These are phyloP conservation scores for Terana coerulea DNA, from an alignment of 768 basidiomycete genomes.

Conservation along the genomic window DNA sequence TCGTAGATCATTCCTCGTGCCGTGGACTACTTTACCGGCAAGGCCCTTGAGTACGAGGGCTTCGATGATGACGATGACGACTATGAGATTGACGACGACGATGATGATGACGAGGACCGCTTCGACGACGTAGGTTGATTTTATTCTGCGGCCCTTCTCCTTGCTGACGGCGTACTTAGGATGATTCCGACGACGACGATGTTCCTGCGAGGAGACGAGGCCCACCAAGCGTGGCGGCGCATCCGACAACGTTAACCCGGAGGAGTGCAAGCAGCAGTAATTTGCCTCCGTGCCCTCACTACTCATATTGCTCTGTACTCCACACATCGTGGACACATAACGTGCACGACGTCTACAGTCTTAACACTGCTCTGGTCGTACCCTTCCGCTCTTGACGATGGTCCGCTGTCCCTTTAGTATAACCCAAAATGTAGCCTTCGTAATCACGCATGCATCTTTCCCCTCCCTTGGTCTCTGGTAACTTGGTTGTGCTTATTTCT, in stretches of 20 bases:
- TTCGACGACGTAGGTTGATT: constrained; percentile 61
- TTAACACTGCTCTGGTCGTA: background rate
- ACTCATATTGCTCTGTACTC: background rate
- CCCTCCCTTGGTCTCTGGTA: background rate
- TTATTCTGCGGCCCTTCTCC: constrained; percentile 13
- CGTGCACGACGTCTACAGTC: background rate
- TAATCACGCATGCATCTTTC: background rate
- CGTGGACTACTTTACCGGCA: constrained; percentile 96
- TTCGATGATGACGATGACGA: constrained; percentile 55
- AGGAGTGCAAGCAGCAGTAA: constrained; percentile 93
- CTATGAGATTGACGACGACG: constrained; percentile 60
- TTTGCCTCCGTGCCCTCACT: background rate
- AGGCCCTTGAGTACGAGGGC: constrained; percentile 80
- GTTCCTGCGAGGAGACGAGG: constrained; percentile 55
- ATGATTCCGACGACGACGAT: constrained; percentile 70
- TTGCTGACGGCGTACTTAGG: constrained; percentile 33
- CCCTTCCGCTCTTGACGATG: background rate
- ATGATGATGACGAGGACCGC: constrained; percentile 52
- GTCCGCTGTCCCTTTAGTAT: background rate
- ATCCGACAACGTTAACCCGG: constrained; percentile 57
- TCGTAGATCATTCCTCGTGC: constrained; percentile 88
- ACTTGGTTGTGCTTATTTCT: background rate
- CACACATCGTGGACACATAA: background rate
- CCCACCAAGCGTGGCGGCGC: constrained; percentile 50
- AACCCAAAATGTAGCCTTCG: background rate